These are phyloP conservation scores for Phytophthora capsici DNA, from an alignment of 352 stramenopile species.

Conservation along the genomic window DNA sequence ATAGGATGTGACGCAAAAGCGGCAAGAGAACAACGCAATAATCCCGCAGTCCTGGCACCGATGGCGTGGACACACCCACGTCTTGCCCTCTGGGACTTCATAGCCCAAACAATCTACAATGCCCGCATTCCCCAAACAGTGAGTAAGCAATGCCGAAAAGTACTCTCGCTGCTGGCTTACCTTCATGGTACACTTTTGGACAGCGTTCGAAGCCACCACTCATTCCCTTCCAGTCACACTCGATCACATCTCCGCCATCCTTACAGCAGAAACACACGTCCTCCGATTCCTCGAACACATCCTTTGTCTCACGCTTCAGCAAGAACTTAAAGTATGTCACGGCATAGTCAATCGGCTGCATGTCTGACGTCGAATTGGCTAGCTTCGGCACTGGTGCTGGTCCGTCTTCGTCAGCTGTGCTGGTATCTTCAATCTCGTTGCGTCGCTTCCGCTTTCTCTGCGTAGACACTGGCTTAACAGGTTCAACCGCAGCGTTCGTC, in stretches of 20 bases:
- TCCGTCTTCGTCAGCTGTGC: conserved; percentile 26
- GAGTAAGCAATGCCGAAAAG: conserved; percentile 1
- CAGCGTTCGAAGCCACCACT: conserved; percentile 49
- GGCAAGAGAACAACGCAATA: conserved; percentile 59
- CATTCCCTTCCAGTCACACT: conserved; percentile 77
- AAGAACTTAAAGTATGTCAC: conserved; percentile 78
- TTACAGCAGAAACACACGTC: conserved; percentile 89
- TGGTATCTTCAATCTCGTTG: conserved; percentile 34
- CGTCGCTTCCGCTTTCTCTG: conserved; percentile 62
- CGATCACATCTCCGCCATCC: conserved; percentile 79
- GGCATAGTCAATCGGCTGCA: conserved; percentile 68
- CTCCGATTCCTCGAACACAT: conserved; percentile 59
- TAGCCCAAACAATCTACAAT: conserved; percentile 72
- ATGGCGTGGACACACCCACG: conserved; percentile 76
- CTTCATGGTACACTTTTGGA: conserved; percentile 85
- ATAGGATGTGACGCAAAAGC: conserved; percentile 79
- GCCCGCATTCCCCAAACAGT: not conserved
- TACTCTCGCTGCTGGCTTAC: conserved; percentile 25
- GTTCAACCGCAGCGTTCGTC: not conserved
- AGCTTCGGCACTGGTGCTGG: not conserved
- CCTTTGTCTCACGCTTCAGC: conserved; percentile 44
- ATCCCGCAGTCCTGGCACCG: conserved; percentile 71
- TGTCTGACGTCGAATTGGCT: conserved; percentile 20
- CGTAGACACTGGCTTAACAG: conserved; percentile 12
- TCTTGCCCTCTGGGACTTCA: conserved; percentile 55